Evolutionary conservation across 257 asterid genomes (phyloP), one percentile per base, ranked within the genome.

Genomic region (Verbena officinalis): DNA sequence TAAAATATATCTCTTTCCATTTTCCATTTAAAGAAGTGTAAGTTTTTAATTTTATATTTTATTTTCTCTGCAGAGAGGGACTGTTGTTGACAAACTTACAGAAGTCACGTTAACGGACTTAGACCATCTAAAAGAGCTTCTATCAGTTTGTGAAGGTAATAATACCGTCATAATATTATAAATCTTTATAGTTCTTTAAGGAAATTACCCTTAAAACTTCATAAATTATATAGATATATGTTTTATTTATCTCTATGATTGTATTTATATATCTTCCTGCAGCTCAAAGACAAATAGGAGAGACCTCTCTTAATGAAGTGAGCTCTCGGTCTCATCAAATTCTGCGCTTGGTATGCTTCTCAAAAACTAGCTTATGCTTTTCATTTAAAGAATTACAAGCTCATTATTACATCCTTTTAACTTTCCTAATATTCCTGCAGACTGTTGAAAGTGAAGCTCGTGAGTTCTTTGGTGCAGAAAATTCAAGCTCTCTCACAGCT

Each of bases 271-370:
- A 3, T 49, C 46, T 70, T 73, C 24, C 65, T 69, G 75, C 86
- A 94, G 97, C 95, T 59, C 95, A 94, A 76, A 81, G 99, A 68
- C 86, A 81, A 75, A 90, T 78, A 65, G 95, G 95, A 74, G 99
- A 94, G 86, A 94, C 99, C 11, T 56, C 79, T 72, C 80, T 90
- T 44, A 90, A 94, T 70, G 99, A 94, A 75, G 36, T 80, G 74
- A 94, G 99, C 80, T 90, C 99, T 2, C 82, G 99, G 70, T 94
- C 99, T 61, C 99, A 90, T 73, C 96, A 94, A 78, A 94, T 90
- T 73, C 75, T 90, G 33, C 87, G 96, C 27, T 70, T 89, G 91
- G 97, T 93, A 77, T 17, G 79, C 51, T 55, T 57, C 39, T 43
- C 40, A 36, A 48, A 9, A 49, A 31, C 20, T 22, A 53, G 36